Evolutionary conservation across 2,329 filamentous ascomycete species (phyloP).

Genomic region (Penicillium sp.): DNA sequence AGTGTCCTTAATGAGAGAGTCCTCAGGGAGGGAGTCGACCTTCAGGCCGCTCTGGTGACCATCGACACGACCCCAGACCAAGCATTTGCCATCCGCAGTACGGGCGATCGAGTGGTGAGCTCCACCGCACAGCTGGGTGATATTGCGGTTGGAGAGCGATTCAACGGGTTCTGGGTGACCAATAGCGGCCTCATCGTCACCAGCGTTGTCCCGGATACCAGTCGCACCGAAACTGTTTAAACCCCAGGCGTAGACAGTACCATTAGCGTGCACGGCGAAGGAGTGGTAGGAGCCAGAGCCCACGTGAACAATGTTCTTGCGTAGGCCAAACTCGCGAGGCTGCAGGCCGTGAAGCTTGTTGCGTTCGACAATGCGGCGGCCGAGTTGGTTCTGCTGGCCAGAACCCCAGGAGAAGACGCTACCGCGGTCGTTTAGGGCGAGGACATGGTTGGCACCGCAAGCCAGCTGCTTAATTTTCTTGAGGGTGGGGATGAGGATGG

Average conservation of each 20-base stretch:
- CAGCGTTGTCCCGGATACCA: constrained; percentile 65
- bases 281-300: constrained; percentile 78
- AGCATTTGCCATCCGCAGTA: constrained; percentile 57
- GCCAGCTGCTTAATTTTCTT: constrained; percentile 59
- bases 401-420: constrained; percentile 67
- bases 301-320: constrained; percentile 63
- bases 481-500: constrained; percentile 54
- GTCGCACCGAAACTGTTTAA: constrained; percentile 86
- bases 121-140: constrained; percentile 71
- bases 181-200: constrained; percentile 71
- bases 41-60: constrained; percentile 65
- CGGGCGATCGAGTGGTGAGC: constrained; percentile 72
- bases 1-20: constrained; percentile 67
- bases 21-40: constrained; percentile 57
- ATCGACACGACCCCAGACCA: constrained; percentile 65
- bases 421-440: constrained; percentile 61
- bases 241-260: constrained; percentile 78
- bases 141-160: constrained; percentile 64
- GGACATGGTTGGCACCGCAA: constrained; percentile 61
- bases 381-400: constrained; percentile 70
- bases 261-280: constrained; percentile 71
- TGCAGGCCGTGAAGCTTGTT: constrained; percentile 58
- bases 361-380: constrained; percentile 64
- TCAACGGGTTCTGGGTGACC: constrained; percentile 71
- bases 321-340: constrained; percentile 62